Evolutionary conservation across 139 green algal species (phyloP).

Genomic region (Mychonastes homosphaera): DNA sequence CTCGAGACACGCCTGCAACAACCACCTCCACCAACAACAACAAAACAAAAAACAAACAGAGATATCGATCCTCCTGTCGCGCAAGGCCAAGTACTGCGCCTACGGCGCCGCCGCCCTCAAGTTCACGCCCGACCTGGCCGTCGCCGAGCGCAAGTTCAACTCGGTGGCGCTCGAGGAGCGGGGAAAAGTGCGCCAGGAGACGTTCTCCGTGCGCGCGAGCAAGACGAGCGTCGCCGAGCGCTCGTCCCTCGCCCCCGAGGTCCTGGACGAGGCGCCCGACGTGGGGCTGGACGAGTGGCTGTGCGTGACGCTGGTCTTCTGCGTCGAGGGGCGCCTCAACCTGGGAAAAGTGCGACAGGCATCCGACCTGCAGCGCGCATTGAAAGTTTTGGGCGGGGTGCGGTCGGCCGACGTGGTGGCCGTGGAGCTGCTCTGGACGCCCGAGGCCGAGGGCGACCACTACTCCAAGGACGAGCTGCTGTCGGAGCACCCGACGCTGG

Average conservation of each 20-base stretch:
- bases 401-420: constrained; percentile 60
- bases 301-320: constrained; percentile 75
- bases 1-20: neutral
- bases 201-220: neutral
- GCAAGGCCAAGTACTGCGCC: constrained; percentile 34
- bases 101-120: constrained; percentile 30
- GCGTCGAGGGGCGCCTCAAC: constrained; percentile 52
- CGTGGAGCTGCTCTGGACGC: constrained; percentile 96
- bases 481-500: constrained; percentile 67
- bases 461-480: constrained; percentile 77
- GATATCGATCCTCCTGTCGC: constrained; percentile 27
- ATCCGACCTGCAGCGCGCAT: constrained; percentile 39
- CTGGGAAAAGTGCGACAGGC: constrained; percentile 43
- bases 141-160: constrained; percentile 43
- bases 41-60: constrained; percentile 15
- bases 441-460: constrained; percentile 74
- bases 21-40: neutral
- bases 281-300: constrained; percentile 41
- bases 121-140: constrained; percentile 29
- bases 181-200: neutral
- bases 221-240: neutral
- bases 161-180: constrained; percentile 22
- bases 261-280: constrained; percentile 6
- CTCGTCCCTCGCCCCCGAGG: neutral
- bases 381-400: constrained; percentile 62